phyloP scores from a whole-genome alignment of 225 moss, liverwort and hornwort genomes.

The Pseudisothecium myosuroides region DNA sequence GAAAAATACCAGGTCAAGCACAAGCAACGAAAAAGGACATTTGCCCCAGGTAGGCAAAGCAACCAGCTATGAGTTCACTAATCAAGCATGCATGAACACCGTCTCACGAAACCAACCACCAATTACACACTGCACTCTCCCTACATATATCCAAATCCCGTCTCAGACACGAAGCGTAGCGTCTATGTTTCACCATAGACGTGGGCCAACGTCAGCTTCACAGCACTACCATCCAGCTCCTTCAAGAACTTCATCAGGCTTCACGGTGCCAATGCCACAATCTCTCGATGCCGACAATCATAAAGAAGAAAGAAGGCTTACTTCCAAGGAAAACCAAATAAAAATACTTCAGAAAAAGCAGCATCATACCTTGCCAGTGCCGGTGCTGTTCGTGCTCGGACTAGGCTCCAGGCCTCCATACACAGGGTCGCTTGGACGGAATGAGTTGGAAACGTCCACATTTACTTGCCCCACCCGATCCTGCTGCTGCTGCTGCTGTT shows the following conservation, averaged over 20 bases:
- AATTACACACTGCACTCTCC: background rate
- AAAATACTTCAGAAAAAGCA: background rate
- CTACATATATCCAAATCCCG: background rate
- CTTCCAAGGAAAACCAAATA: background rate
- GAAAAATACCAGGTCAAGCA: background rate
- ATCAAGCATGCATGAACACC: background rate
- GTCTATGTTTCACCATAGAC: background rate
- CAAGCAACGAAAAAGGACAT: background rate
- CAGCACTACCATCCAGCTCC: background rate
- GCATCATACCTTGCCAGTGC: conserved; percentile 59
- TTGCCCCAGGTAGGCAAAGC: background rate
- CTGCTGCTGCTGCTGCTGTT: conserved; percentile 53
- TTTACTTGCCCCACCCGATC: conserved; percentile 78
- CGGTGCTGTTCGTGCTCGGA: conserved; percentile 64
- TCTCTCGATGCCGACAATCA: background rate
- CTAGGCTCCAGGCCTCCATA: conserved; percentile 43
- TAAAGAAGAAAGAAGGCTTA: background rate
- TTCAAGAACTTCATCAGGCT: background rate
- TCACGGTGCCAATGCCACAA: background rate
- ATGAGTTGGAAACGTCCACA: conserved; percentile 85
- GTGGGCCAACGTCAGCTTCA: background rate
- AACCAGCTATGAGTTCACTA: background rate
- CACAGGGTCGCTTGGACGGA: conserved; percentile 81
- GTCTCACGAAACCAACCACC: background rate
- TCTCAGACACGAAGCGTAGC: background rate